Percentiles rank a stretch among this genome's conserved stretches.
Evolutionary conservation across 352 stramenopile genomes (phyloP).

Genomic region (Nothophytophthora sp.): DNA sequence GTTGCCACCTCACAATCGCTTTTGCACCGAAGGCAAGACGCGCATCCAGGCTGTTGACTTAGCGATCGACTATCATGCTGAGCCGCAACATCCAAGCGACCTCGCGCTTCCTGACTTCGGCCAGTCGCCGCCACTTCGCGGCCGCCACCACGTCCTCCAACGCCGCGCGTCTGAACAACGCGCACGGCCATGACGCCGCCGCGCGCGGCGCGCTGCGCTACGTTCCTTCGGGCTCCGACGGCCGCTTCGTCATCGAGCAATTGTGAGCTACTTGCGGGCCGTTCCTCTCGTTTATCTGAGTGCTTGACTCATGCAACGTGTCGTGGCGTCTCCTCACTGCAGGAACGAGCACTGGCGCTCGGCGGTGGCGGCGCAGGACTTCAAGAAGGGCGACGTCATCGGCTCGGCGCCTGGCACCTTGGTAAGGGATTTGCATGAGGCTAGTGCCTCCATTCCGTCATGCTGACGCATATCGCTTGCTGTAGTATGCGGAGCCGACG

Average conservation of each 20-base stretch:
- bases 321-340: neutral
- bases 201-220: conserved; percentile 45
- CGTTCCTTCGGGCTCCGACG: conserved; percentile 56
- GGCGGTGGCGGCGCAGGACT: conserved; percentile 65
- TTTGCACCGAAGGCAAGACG: conserved; percentile 11
- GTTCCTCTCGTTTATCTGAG: conserved; percentile 4
- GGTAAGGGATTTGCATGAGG: conserved; percentile 34
- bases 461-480: neutral
- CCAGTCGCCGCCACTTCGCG: conserved; percentile 48
- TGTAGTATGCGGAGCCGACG: conserved; percentile 59
- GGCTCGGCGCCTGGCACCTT: conserved; percentile 67
- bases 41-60: neutral
- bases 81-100: conserved; percentile 17
- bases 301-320: neutral
- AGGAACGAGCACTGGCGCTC: conserved; percentile 77
- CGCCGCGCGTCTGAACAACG: conserved; percentile 17
- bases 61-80: conserved; percentile 23
- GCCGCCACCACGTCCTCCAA: conserved; percentile 25
- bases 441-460: conserved; percentile 2
- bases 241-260: conserved; percentile 75
- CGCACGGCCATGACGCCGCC: conserved; percentile 20
- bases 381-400: conserved; percentile 66
- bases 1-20: conserved; percentile 9
- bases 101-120: conserved; percentile 21
- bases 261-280: too few species aligned